Base-by-base conservation (phyloP, 2,329 filamentous ascomycete genomes). In the Microcyclospora tardicrescens region DNA sequence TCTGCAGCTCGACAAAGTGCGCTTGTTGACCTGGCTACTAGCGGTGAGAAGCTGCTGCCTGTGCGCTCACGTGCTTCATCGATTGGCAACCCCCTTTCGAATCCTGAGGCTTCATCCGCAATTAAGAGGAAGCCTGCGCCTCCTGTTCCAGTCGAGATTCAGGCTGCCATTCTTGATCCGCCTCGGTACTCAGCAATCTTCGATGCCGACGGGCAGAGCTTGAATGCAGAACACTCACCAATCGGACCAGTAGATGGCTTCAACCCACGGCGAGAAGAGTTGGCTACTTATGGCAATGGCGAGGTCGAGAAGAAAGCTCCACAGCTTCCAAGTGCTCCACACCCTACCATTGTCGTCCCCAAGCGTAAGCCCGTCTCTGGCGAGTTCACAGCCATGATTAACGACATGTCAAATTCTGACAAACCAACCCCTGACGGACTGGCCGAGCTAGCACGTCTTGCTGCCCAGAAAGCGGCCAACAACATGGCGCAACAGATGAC, bases 141-240 rank as follows among this genome's bases (percentile, higher is more conserved):
- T 16, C 13, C 38, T 14, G 27, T 16, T 15, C 39, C 33, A 27
- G 37, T 34, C 10, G 11, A 33, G 30, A 35, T 19, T 34, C 27
- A 44, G 40, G 16, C 56, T 61, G 16, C 63, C 63, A 40, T 60
- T 61, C 29, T 52, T 37, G 55, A 61, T 5, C 64, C 63, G 16
- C 64, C 65, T 10, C 51, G 63, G 15, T 66, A 69, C 42, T 68
- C 65, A 6, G 58, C 59, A 2, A 50, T 67, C 31, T 58, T 66
- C 37, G 57, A 50, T 35, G 35, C 30, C 8, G 45, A 61, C 16
- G 62, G 64, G 33, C 51, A 50, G 28, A 53, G 52, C 14, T 40
- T 55, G 28, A 30, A 43, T 4, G 45, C 56, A 10, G 57, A 57
- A 16, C 56, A 61, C 34, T 65, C 62, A 6, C 63, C 64, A 5